These are phyloP conservation scores for Amanita polypyramis DNA, from an alignment of 768 basidiomycete species.

Conservation along the genomic window DNA sequence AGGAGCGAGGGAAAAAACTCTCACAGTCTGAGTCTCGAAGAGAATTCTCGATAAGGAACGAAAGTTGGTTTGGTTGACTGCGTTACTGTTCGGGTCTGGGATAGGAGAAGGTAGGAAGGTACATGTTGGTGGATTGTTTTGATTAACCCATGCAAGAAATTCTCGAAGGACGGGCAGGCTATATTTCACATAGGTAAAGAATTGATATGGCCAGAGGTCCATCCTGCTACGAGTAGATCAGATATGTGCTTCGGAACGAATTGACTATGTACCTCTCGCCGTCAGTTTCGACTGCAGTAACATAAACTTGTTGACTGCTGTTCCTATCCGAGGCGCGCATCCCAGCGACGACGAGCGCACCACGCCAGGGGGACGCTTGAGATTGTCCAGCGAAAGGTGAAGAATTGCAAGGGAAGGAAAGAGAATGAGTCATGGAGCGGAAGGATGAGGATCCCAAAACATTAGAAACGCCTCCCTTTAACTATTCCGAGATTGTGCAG, in stretches of 20 bases:
- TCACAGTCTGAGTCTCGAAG: slow-evolving; percentile 41
- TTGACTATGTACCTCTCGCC: slow-evolving; percentile 50
- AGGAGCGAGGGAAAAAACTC: slow-evolving; percentile 13
- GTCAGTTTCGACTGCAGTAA: slow-evolving; percentile 60
- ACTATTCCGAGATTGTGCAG: slow-evolving; percentile 19
- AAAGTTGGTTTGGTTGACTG: slow-evolving; percentile 44
- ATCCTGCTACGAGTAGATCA: slow-evolving; percentile 30
- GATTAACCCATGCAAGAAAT: slow-evolving; percentile 41
- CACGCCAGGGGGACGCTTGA: slow-evolving; percentile 45
- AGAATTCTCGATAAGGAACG: slow-evolving; percentile 42
- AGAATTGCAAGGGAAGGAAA: slow-evolving; percentile 48
- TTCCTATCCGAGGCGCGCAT: slow-evolving; percentile 35
- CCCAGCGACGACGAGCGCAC: slow-evolving; percentile 40
- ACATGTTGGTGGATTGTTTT: slow-evolving; percentile 37
- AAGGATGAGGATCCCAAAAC: slow-evolving; percentile 18
- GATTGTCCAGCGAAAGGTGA: slow-evolving; percentile 42
- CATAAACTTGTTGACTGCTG: slow-evolving; percentile 40
- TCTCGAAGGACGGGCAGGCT: slow-evolving; percentile 33
- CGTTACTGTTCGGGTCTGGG: slow-evolving; percentile 34
- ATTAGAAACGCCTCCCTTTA: slow-evolving; percentile 26
- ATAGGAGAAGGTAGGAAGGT: slow-evolving; percentile 57
- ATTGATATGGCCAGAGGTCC: slow-evolving; percentile 45
- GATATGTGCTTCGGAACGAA: slow-evolving; percentile 10
- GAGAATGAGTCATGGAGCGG: slow-evolving; percentile 46
- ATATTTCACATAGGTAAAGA: slow-evolving; percentile 32